Evolutionary conservation across 176 grass and related monocot genomes (phyloP).

Genomic region (Bothriochloa decipiens): DNA sequence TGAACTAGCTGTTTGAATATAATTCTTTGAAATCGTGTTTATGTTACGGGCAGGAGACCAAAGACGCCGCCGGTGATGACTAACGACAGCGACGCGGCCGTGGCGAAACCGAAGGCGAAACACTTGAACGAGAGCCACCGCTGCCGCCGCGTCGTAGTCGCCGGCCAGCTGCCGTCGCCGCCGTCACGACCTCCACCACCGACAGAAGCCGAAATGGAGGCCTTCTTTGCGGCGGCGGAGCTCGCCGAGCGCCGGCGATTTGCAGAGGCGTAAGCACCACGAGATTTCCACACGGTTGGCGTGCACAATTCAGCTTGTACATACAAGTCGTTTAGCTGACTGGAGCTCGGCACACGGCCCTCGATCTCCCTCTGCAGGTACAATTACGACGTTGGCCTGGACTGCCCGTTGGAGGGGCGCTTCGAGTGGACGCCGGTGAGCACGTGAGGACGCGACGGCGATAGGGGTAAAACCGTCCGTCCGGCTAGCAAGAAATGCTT

Average conservation of each 20-base stretch:
- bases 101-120: background rate
- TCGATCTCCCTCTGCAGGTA: conserved; percentile 42
- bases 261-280: conserved; percentile 39
- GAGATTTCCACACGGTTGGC: background rate
- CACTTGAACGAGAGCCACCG: background rate
- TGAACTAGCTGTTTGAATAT: background rate
- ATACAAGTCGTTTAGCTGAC: background rate
- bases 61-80: background rate
- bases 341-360: background rate
- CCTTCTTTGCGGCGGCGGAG: conserved; percentile 67
- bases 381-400: conserved; percentile 58
- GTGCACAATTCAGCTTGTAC: background rate
- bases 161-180: no score
- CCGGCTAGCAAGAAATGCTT: background rate
- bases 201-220: conserved; percentile 51
- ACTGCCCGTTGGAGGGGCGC: conserved; percentile 52
- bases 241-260: conserved; percentile 47
- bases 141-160: background rate
- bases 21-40: background rate
- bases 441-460: background rate
- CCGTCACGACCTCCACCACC: background rate
- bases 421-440: conserved; percentile 48
- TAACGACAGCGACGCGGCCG: background rate
- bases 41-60: background rate
- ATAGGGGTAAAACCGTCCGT: background rate